These are phyloP conservation scores for Sanghuangporus baumii DNA, from an alignment of 1,284 basidiomycete species.

Conservation along the genomic window DNA sequence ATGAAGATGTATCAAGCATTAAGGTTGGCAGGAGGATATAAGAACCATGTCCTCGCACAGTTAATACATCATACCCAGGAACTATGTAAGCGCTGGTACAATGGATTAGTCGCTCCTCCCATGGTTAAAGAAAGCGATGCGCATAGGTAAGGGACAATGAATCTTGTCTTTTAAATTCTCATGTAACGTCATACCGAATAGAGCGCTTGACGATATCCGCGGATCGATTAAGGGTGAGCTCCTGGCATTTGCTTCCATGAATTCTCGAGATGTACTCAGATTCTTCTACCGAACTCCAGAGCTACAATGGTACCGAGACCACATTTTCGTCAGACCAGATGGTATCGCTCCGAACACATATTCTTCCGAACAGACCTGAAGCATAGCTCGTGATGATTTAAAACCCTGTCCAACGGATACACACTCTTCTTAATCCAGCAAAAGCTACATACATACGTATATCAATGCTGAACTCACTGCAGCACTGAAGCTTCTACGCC, in stretches of 20 bases:
- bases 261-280: slow-evolving; percentile 4
- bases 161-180: slow-evolving; percentile 12
- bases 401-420: too few relatives aligned
- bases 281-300: slow-evolving; percentile 30
- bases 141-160: slow-evolving; percentile 40
- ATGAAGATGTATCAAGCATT: slow-evolving; percentile 70
- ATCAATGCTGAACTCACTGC: too few relatives aligned
- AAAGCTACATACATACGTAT: too few relatives aligned
- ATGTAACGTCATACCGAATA: slow-evolving; percentile 25
- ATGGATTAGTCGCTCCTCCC: slow-evolving; percentile 26
- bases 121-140: slow-evolving; percentile 31
- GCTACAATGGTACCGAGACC: slow-evolving; percentile 54
- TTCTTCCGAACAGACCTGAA: too few relatives aligned
- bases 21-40: slow-evolving; percentile 43
- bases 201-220: slow-evolving; percentile 74
- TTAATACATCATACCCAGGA: slow-evolving; percentile 41
- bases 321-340: slow-evolving; percentile 41
- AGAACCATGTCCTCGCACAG: neutral
- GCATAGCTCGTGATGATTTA: too few relatives aligned
- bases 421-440: too few relatives aligned
- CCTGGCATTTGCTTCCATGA: neutral
- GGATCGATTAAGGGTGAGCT: slow-evolving; percentile 63
- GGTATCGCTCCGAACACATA: neutral
- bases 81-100: slow-evolving; percentile 70
- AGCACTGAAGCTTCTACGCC: neutral